Base-by-base conservation (phyloP, 2,329 filamentous ascomycete genomes). In the Fusarium palustre region DNA sequence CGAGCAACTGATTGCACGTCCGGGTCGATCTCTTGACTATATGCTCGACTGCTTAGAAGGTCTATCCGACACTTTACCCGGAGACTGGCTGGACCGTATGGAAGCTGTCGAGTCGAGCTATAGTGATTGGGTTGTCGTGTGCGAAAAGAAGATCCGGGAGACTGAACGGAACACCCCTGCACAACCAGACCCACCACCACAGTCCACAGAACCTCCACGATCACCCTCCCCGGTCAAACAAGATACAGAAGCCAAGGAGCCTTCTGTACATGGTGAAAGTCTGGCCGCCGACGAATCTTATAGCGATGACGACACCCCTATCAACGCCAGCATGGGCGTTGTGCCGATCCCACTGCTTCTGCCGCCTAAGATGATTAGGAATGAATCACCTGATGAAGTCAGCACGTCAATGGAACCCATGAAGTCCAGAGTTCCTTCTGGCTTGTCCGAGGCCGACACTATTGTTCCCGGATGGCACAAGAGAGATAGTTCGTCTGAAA, bases 31-130 rank as follows among this genome's bases (percentile, higher is more conserved):
- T 39, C 84, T 98, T 65, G 96, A 99, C 77, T 88, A 86, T 52
- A 93, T 97, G 87, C 85, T 99, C 16, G 94, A 99, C 79, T 86
- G 88, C 33, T 84, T 98, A 3, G 96, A 98, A 78, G 94, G 93
- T 3, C 85, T 90, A 56, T 85, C 91, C 43, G 96, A 99, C 74
- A 93, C 91, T 0, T 82, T 99, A 12, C 96, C 96, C 0, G 92
- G 97, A 41, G 78, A 83, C 30, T 99, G 95, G 96, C 88, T 98
- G 58, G 93, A 97, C 73, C 87, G 90, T 7, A 91, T 98, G 81
- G 96, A 98, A 77, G 80, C 81, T 0, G 83, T 97, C 7, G 96
- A 99, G 78, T 83, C 86, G 13, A 87, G 90, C 31, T 97, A 95
- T 78, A 88, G 89, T 10, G 86, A 90, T 25, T 99, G 96, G 96